Base-by-base conservation (phyloP, 1,139 yeast genomes). In the Nakaseomyces delphensis region DNA sequence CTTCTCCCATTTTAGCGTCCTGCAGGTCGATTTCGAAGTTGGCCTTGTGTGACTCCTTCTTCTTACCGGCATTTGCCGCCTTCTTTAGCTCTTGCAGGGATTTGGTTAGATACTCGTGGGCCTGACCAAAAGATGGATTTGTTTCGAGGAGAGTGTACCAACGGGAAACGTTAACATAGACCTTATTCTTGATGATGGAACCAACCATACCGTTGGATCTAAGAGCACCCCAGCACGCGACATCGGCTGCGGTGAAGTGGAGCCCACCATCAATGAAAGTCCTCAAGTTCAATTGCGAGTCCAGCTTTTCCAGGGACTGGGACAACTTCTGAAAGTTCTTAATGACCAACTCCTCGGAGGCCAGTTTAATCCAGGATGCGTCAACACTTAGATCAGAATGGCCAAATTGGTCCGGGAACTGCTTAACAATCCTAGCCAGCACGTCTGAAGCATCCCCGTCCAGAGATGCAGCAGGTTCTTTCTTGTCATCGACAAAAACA, bases 141-240 rank as follows among this genome's bases (percentile, higher is more conserved):
- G 75, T 61, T 54, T 80, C 93, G 50, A 91, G 67, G 58, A 79
- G 76, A 58, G 74, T 75, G 74, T 86, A 91, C 97, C 97, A 91
- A 71, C 98, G 83, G 43, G 95, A 77, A 51, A 91, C 76, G 66
- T 89, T 87, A 61, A 79, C 73, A 67, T 82, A 86, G 25, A 81
- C 82, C 43, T 82, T 84, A 66, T 78, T 83, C 71, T 86, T 89
- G 64, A 89, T 74, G 48, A 85, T 79, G 10, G 96, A 84, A 24
- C 91, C 95, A 72, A 87, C 86, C 62, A 91, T 80, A 43, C 95
- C 86, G 63, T 91, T 89, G 51, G 95, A 84, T 68, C 96, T 79
- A 55, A 91, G 73, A 36, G 82, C 84, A 65, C 97, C 97, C 96
- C 96, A 91, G 24, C 83, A 73, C 13, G 93, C 85, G 48, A 86